These are phyloP conservation scores for Mortierella alpina DNA, from an alignment of 192 early-diverging fungal genomes.

Conservation along the genomic window DNA sequence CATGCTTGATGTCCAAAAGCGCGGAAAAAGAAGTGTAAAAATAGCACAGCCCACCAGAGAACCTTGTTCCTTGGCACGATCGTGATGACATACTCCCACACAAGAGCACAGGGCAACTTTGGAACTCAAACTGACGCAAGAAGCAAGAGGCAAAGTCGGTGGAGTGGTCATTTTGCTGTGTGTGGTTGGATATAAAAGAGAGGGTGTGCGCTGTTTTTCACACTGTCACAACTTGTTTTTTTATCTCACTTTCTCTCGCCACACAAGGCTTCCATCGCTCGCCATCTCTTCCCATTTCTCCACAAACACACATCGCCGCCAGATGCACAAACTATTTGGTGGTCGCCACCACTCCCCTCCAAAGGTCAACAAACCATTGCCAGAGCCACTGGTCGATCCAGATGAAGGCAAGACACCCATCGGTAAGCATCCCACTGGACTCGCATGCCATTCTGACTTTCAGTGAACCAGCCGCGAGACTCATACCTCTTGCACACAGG, in stretches of 20 bases:
- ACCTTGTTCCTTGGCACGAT: too few relatives aligned
- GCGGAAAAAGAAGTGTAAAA: too few relatives aligned
- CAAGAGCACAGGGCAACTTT: too few relatives aligned
- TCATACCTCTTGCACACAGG: conserved; percentile 6
- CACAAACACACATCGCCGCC: not conserved
- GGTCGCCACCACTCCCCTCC: conserved; percentile 4
- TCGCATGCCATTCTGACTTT: not conserved
- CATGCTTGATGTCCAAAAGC: too few relatives aligned
- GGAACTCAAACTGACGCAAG: too few relatives aligned
- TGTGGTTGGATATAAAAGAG: too few relatives aligned
- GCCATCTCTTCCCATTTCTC: not conserved
- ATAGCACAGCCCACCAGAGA: too few relatives aligned
- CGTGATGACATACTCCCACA: too few relatives aligned
- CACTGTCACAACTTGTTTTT: not conserved
- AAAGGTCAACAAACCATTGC: conserved; percentile 39
- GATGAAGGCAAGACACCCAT: conserved; percentile 52
- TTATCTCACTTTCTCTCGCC: too few relatives aligned
- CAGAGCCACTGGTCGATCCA: conserved; percentile 49
- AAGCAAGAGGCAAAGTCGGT: too few relatives aligned
- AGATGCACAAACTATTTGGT: conserved; percentile 46
- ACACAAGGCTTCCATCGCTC: not conserved
- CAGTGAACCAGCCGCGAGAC: not conserved
- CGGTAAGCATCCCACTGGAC: conserved; percentile 15
- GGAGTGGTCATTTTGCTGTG: too few relatives aligned
- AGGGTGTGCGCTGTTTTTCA: not conserved